Evolutionary conservation across 2,329 filamentous ascomycete species (phyloP).

Genomic region (Helotiales sp.): DNA sequence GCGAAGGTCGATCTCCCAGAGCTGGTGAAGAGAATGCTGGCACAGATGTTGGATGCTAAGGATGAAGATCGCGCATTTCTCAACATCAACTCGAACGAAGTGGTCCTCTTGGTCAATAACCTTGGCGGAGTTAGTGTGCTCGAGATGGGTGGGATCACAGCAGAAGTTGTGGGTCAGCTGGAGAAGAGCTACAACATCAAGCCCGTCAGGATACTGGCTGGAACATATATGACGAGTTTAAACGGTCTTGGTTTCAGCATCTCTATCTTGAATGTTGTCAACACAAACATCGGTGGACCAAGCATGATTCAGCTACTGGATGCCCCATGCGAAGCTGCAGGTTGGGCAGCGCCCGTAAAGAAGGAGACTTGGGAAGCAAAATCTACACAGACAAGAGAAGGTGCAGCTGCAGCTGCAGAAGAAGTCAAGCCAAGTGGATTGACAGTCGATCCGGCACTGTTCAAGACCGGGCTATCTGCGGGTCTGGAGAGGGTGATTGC

Average conservation of each 20-base stretch:
- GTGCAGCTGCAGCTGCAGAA: constrained; percentile 30
- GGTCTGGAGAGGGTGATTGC: constrained; percentile 60
- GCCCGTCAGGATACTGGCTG: constrained; percentile 60
- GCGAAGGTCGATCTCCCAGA: constrained; percentile 48
- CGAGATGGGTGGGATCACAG: constrained; percentile 66
- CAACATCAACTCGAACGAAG: constrained; percentile 57
- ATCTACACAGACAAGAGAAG: constrained; percentile 37
- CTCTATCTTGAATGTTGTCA: constrained; percentile 61
- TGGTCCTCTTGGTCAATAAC: constrained; percentile 68
- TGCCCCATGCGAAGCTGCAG: constrained; percentile 64
- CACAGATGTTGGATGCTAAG: constrained; percentile 59
- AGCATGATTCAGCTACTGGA: constrained; percentile 68
- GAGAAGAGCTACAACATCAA: constrained; percentile 57
- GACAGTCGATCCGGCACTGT: constrained; percentile 34
- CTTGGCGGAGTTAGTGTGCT: constrained; percentile 67
- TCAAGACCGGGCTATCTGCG: constrained; percentile 52
- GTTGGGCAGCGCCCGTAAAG: constrained; percentile 63
- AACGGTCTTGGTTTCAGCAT: constrained; percentile 73
- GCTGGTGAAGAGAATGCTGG: constrained; percentile 61
- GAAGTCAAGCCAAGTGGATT: constrained; percentile 34
- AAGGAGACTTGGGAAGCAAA: constrained; percentile 58
- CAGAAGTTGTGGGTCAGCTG: constrained; percentile 64
- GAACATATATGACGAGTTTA: constrained; percentile 71
- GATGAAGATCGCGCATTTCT: constrained; percentile 66
- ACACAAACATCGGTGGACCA: constrained; percentile 44